A percentile compares a stretch with the other conserved stretches of the same genome.
phyloP scores from a whole-genome alignment of 331 rosid species.

The Stylosanthes scabra region DNA sequence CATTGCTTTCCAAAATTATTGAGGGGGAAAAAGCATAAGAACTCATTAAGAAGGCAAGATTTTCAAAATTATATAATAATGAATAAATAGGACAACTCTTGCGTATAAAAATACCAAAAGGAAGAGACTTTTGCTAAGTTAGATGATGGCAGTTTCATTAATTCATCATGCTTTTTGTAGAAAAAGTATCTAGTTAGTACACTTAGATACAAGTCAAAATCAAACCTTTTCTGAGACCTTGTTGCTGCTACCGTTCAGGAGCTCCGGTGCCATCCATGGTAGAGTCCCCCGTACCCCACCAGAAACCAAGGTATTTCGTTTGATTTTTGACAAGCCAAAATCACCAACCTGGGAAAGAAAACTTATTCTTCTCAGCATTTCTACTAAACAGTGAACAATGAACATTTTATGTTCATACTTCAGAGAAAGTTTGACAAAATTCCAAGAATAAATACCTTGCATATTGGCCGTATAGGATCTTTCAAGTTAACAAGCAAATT shows the following conservation, averaged over 20 bases:
- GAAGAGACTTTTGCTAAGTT: background rate
- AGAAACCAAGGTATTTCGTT: slow-evolving; percentile 92
- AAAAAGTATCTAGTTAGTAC: slow-evolving; percentile 14
- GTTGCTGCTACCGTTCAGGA: slow-evolving; percentile 93
- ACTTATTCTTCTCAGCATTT: slow-evolving; percentile 21
- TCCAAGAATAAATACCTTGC: slow-evolving; percentile 68
- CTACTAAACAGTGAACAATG: background rate
- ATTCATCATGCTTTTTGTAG: slow-evolving; percentile 11
- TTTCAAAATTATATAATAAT: background rate
- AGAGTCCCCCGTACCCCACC: slow-evolving; percentile 98
- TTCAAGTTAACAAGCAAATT: slow-evolving; percentile 94
- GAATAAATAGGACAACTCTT: slow-evolving; percentile 4
- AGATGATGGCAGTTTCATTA: slow-evolving; percentile 7
- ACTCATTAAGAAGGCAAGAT: background rate
- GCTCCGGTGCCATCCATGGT: slow-evolving; percentile 99
- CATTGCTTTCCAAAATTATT: background rate
- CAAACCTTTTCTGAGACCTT: slow-evolving; percentile 96
- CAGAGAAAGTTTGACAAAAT: slow-evolving; percentile 14
- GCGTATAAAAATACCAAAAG: slow-evolving; percentile 9
- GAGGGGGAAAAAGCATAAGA: background rate
- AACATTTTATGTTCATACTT: slow-evolving; percentile 13
- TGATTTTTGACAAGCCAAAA: slow-evolving; percentile 97
- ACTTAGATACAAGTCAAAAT: slow-evolving; percentile 3
- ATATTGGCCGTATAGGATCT: slow-evolving; percentile 91
- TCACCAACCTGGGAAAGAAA: slow-evolving; percentile 83